These are phyloP conservation scores for Imleria badia DNA, from an alignment of 768 basidiomycete species.

Conservation along the genomic window DNA sequence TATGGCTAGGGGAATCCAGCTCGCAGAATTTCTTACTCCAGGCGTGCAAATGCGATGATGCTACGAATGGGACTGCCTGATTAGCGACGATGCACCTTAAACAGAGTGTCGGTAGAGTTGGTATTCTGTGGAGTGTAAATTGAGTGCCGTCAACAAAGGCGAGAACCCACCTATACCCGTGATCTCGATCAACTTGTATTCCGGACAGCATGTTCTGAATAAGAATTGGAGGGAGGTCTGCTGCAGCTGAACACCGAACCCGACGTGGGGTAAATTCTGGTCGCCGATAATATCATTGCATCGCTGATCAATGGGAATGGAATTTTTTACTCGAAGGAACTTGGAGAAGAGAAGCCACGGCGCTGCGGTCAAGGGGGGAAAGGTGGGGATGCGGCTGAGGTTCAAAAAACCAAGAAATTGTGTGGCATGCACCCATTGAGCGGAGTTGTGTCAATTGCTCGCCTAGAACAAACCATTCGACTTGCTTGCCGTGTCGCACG, in stretches of 20 bases:
- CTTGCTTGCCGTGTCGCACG: background rate
- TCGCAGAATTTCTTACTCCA: background rate
- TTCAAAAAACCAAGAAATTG: background rate
- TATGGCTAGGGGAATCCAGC: conserved; percentile 11
- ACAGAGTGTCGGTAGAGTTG: background rate
- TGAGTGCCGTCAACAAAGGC: background rate
- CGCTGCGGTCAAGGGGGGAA: background rate
- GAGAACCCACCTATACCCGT: background rate
- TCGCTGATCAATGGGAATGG: background rate
- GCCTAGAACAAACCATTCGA: background rate
- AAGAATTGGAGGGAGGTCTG: no score
- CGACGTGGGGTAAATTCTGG: no score
- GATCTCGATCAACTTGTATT: background rate
- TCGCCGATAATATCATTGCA: background rate
- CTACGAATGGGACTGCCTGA: background rate
- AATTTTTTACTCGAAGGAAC: background rate
- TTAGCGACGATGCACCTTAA: no score
- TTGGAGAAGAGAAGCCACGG: background rate
- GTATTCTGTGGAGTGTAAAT: conserved; percentile 2
- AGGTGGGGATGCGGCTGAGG: background rate
- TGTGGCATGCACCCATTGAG: conserved; percentile 16
- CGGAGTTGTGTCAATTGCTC: conserved; percentile 22
- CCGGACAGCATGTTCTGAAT: background rate
- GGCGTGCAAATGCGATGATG: background rate
- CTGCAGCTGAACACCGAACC: no score